Base-by-base conservation (phyloP, 371 early-diverging fungal genomes). In the Circinella umbellata region DNA sequence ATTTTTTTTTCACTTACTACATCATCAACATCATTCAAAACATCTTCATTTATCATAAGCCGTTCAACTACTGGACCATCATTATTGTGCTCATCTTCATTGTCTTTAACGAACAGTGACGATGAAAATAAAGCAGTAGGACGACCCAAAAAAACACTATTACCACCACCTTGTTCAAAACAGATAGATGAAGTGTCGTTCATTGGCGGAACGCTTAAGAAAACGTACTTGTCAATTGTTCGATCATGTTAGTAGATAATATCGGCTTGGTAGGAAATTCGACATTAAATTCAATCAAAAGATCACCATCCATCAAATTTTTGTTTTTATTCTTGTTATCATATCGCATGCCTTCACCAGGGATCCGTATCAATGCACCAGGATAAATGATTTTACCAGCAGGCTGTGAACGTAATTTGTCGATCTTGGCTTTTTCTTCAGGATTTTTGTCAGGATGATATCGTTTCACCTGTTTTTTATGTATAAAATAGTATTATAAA, bases 371-470 rank as follows among this genome's bases (percentile, higher is more conserved):
- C 60, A 90, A 80, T 72, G 92, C 92, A 36, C 88, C 90, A 37
- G 98, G 98, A 75, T 89, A 90, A 77, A 99, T 96, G 37, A 93
- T 90, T 73, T 93, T 91, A 38, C 98, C 98, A 48, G 97, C 94
- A 34, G 93, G 84, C 69, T 96, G 93, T 54, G 78, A 85, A 37
- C 66, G 91, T 80, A 60, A 98, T 86, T 9, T 90, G 86, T 53
- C 97, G 91, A 68, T 93, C 69, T 73, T 72, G 34, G 76, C 77
- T n/a, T 75, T 77, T 46, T 76, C 81, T 39, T 86, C 83, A 49
- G 86, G 84, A 67, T 85, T 89, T 83, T 92, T 95, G 80, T 98
- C 98, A 64, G 95, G 99, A 81, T 99, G 99, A 80, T 93, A 98
- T 84, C 95, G 95, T 81, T 94, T 88, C 4, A 98, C 99, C 82